Percentiles rank a stretch among this genome's conserved stretches.
Conservation (phyloP, 2,329 filamentous ascomycete species). For the Emergomyces pasteurianus region DNA sequence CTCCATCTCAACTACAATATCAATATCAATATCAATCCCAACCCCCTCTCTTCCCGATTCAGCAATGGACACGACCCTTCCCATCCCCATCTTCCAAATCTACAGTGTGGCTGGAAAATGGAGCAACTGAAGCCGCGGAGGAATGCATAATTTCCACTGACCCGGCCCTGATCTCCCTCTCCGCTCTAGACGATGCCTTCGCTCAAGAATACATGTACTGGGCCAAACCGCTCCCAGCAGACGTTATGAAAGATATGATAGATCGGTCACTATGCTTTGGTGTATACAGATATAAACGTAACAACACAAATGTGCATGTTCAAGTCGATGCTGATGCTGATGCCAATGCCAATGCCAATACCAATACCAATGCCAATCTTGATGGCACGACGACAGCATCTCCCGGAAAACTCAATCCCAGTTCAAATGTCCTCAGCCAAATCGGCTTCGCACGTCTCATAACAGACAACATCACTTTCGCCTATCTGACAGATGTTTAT, state of each 20-base stretch:
- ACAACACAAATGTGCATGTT: not conserved
- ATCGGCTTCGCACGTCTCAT: slow-evolving; percentile 53
- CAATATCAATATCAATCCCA: not conserved
- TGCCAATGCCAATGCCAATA: not conserved
- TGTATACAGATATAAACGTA: slow-evolving; percentile 33
- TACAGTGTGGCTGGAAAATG: not conserved
- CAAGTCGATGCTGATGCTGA: not conserved
- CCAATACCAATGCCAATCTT: not conserved
- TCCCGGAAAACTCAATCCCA: not conserved
- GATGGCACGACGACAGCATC: slow-evolving; percentile 1
- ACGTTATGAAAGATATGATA: slow-evolving; percentile 40
- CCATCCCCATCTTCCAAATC: not conserved
- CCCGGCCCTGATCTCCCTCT: slow-evolving; percentile 41
- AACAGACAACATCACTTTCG: slow-evolving; percentile 58
- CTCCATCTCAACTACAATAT: not conserved
- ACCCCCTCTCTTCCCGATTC: not conserved
- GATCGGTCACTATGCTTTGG: slow-evolving; percentile 49
- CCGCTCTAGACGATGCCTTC: slow-evolving; percentile 45
- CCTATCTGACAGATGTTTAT: slow-evolving; percentile 59
- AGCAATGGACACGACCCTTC: not conserved
- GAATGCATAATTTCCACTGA: slow-evolving; percentile 52
- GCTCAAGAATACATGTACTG: slow-evolving; percentile 49
- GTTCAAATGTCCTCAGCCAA: slow-evolving; percentile 20
- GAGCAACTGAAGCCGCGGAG: slow-evolving; percentile 16
- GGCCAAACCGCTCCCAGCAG: slow-evolving; percentile 41